Evolutionary conservation across 345 rosid genomes (phyloP), one percentile per base, ranked within the genome.

Genomic region (Turritis glabra): DNA sequence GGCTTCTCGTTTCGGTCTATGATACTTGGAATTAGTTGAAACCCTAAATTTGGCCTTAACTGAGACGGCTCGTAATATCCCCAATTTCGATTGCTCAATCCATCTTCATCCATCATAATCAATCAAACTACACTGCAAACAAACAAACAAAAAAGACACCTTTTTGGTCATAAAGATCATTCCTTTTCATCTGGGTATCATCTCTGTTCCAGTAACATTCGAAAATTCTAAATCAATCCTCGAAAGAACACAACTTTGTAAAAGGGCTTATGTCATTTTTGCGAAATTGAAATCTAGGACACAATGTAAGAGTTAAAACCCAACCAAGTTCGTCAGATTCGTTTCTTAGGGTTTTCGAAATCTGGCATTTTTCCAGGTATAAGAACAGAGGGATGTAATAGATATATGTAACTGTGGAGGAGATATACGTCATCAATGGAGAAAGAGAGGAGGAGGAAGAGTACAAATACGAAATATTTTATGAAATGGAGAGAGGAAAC

Each of bases 31-130:
- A 77, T 93, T 60, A 91, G 89, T 81, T 93, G 98, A 76, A 93
- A 89, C 80, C 89, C 81, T 6, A 88, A 81, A 71, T 84, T 89
- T 4, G 88, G 89, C 1, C 87, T 90, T 48, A 84, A 90, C 29
- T 85, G 92, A 72, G 85, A 85, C 3, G 88, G 87, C 60, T 90
- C 96, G 83, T 89, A 90, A 72, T 84, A 93, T 44, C 97, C 97
- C 96, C 97, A 89, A 67, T 86, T 86, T n/a, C 88, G 84, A 80
- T 89, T 88, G 54, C 44, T 67, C 79, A 89, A 67, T 1, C 89
- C 88, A 80, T 90, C 90, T 74, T 88, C 93, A 4, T 84, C 87
- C 98, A 89, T 89, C 30, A 25, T 69, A 69, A 76, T 62, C 44
- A 69, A 69, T 50, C 21, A 50, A 77, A 32, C 89, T 84, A 67